Conservation (phyloP, 345 rosid genomes). For the Salix dunnii region DNA sequence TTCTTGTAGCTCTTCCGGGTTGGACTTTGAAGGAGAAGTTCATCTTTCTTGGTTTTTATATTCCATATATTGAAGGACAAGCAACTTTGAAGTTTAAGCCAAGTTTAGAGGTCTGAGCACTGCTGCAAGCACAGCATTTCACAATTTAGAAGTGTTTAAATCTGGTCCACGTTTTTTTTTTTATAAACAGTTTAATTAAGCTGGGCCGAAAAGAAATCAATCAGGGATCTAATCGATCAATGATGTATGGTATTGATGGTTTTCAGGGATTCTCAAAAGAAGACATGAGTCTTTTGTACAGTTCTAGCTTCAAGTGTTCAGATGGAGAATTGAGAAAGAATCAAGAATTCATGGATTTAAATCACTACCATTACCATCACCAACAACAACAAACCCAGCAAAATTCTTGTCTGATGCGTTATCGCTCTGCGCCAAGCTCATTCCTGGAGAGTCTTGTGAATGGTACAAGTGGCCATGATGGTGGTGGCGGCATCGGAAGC, state of each 20-base stretch:
- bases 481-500: constrained; percentile 13
- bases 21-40: constrained; percentile 3
- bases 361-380: constrained; percentile 18
- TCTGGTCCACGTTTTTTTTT: not conserved
- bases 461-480: not conserved
- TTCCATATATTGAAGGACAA: not conserved
- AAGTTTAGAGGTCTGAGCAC: not conserved
- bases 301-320: constrained; percentile 27
- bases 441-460: constrained; percentile 31
- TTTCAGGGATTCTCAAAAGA: constrained; percentile 10
- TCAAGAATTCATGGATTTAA: constrained; percentile 37
- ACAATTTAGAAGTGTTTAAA: not conserved
- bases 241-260: not conserved
- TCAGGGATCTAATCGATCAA: not conserved
- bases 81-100: constrained; percentile 6
- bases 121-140: not conserved
- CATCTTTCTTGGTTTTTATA: constrained; percentile 2
- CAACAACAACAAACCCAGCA: constrained; percentile 26
- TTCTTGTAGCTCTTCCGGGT: constrained; percentile 2
- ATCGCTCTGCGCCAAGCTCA: constrained; percentile 47
- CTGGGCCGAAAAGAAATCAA: not conserved
- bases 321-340: constrained; percentile 40
- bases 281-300: constrained; percentile 43
- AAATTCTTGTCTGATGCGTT: constrained; percentile 30
- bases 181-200: not conserved